Percentiles rank a stretch among this genome's conserved stretches.
These are phyloP conservation scores for Cinchona pubescens DNA, from an alignment of 257 asterid genomes.

Conservation along the genomic window DNA sequence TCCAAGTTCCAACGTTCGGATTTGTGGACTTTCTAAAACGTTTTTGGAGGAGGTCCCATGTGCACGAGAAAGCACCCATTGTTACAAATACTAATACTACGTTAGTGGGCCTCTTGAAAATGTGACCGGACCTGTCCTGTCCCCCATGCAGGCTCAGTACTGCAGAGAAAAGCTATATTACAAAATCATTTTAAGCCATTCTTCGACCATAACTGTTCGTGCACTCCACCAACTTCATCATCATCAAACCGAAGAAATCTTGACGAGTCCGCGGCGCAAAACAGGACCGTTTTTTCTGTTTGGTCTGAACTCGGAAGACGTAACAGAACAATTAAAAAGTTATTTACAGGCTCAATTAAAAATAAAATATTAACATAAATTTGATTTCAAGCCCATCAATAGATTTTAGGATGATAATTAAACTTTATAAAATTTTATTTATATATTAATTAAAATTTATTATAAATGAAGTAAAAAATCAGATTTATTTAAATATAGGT, in stretches of 20 bases:
- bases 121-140: constrained; percentile 11
- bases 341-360: no score
- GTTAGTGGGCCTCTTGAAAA: constrained; percentile 19
- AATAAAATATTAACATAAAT: no score
- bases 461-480: no score
- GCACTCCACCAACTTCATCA: constrained; percentile 17
- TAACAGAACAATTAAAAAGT: not conserved
- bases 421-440: no score
- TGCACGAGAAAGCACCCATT: not conserved
- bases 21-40: constrained; percentile 6
- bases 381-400: no score
- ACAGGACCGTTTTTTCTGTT: constrained; percentile 24
- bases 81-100: no score
- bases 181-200: constrained; percentile 26
- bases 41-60: constrained; percentile 18
- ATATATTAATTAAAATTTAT: no score
- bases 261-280: not conserved
- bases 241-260: no score
- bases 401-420: no score
- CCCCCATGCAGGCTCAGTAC: not conserved
- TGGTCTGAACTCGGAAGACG: not conserved
- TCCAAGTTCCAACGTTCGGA: constrained; percentile 45
- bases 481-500: no score
- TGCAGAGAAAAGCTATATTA: constrained; percentile 10
- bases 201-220: constrained; percentile 31